Percentiles rank a stretch among this genome's conserved stretches.
phyloP scores from a whole-genome alignment of 2,329 filamentous ascomycete genomes.

The Beauveria brongniartii region DNA sequence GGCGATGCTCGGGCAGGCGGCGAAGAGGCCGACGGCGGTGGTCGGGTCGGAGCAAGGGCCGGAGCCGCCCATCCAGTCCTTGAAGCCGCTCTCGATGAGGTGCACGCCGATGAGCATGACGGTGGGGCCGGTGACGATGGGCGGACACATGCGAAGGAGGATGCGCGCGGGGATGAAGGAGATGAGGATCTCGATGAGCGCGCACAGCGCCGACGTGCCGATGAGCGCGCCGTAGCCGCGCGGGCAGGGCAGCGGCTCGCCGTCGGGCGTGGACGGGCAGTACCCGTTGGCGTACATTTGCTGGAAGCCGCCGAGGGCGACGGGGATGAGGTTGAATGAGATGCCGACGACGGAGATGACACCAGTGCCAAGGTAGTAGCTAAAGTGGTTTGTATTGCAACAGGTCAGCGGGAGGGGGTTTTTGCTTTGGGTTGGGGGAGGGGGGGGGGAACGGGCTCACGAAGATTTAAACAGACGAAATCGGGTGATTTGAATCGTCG shows the following conservation, averaged over 20 bases:
- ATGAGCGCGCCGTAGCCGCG: slow-evolving; percentile 66
- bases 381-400: slow-evolving; percentile 19
- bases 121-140: slow-evolving; percentile 68
- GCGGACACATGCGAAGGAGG: slow-evolving; percentile 68
- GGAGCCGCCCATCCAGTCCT: slow-evolving; percentile 70
- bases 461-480: slow-evolving; percentile 63
- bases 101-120: slow-evolving; percentile 64
- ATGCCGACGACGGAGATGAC: slow-evolving; percentile 73
- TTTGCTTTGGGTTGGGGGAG: background rate
- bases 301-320: slow-evolving; percentile 60
- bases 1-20: slow-evolving; percentile 55
- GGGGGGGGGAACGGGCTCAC: slow-evolving; percentile 24
- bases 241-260: slow-evolving; percentile 64
- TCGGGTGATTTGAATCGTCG: slow-evolving; percentile 67
- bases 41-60: slow-evolving; percentile 47
- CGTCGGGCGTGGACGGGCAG: slow-evolving; percentile 50
- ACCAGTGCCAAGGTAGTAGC: slow-evolving; percentile 71
- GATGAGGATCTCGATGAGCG: slow-evolving; percentile 63
- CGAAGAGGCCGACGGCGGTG: slow-evolving; percentile 45
- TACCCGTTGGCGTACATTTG: slow-evolving; percentile 75
- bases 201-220: slow-evolving; percentile 58
- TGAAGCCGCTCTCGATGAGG: slow-evolving; percentile 63
- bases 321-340: slow-evolving; percentile 68
- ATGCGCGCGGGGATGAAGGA: slow-evolving; percentile 64
- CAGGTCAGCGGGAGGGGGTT: background rate